Evolutionary conservation across 1,284 basidiomycete species (phyloP).

Genomic region (Sanguinoderma infundibulare): DNA sequence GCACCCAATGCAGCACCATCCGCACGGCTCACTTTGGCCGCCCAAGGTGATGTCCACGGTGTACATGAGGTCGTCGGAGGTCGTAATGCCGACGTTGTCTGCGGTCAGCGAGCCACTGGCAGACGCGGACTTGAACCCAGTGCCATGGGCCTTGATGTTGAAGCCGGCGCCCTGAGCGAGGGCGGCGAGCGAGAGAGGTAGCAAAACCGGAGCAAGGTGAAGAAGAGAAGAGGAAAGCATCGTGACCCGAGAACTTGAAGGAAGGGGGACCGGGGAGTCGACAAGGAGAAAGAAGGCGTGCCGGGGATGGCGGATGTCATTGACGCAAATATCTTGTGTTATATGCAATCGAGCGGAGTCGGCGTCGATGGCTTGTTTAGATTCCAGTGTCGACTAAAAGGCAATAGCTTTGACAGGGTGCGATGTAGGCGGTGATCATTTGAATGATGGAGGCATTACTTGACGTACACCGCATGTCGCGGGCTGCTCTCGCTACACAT

Average conservation of each 20-base stretch:
- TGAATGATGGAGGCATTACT: not conserved
- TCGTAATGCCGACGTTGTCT: not conserved
- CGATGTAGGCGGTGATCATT: not conserved
- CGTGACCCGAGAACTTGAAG: not conserved
- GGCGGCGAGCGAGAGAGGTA: not conserved
- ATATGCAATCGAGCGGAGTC: not conserved
- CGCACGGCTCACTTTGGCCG: slow-evolving; percentile 5
- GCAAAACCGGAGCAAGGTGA: not conserved
- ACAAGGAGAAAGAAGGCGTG: not conserved
- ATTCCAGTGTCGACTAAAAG: not conserved
- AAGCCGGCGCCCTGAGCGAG: not conserved
- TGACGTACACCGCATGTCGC: not conserved
- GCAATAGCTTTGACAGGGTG: not conserved
- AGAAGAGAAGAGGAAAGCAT: slow-evolving; percentile 3
- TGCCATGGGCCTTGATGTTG: slow-evolving; percentile 1
- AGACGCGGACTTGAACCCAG: not conserved
- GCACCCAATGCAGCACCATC: not conserved
- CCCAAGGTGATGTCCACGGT: slow-evolving; percentile 16
- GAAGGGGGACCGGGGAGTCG: not conserved
- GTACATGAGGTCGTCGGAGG: slow-evolving; percentile 8
- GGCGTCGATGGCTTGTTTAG: not conserved
- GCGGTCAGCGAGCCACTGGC: not conserved
- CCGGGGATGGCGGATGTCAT: not conserved
- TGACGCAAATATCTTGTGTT: not conserved
- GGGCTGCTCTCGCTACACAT: not conserved